Conservation (phyloP, 495 filamentous ascomycete species). For the Penicillium atrosanguineum region DNA sequence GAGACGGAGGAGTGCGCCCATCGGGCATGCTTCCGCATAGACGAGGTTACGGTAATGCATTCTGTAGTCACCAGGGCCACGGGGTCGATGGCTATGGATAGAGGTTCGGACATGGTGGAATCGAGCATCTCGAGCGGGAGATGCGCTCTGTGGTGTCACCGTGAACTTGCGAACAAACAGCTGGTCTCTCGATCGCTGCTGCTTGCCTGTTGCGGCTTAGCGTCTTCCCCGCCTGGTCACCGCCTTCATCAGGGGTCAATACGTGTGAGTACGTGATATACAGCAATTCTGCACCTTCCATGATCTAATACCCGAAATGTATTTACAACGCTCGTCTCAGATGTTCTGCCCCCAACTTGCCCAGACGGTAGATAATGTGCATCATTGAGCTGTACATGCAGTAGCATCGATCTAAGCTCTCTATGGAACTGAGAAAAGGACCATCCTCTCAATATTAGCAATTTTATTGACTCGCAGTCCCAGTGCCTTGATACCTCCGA, state of each 20-base stretch:
- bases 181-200: constrained; percentile 31
- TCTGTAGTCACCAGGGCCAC: constrained; percentile 96
- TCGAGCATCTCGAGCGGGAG: constrained; percentile 28
- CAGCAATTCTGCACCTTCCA: neutral
- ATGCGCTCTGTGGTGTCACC: constrained; percentile 24
- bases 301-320: neutral
- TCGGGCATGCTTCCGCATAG: constrained; percentile 95
- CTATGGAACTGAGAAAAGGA: neutral
- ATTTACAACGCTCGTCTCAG: neutral
- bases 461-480: neutral
- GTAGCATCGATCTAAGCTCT: neutral
- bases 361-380: neutral
- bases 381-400: neutral
- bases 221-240: constrained; percentile 25
- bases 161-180: constrained; percentile 25
- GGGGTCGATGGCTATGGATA: constrained; percentile 84
- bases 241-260: constrained; percentile 27
- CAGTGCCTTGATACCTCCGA: neutral
- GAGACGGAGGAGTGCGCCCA: constrained; percentile 97
- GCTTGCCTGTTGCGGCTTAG: constrained; percentile 26
- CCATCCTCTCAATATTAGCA: neutral
- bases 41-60: constrained; percentile 97
- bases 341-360: neutral
- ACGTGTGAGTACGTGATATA: neutral
- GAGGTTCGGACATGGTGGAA: constrained; percentile 31